phyloP scores from a whole-genome alignment of 805 yeast genomes.

The Cyberlindnera amylophila region DNA sequence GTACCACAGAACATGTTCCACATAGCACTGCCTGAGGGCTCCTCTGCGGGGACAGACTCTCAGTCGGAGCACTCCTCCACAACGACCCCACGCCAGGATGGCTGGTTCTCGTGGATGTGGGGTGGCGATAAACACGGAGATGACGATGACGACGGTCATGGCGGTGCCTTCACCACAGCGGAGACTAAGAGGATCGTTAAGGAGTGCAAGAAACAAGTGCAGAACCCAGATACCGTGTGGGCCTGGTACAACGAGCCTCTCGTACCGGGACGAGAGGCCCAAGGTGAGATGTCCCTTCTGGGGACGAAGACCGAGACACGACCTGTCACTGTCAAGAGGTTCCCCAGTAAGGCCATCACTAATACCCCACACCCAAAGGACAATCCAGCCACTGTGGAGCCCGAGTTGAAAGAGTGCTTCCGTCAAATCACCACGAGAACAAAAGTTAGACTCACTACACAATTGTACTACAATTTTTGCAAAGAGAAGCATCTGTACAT shows the following conservation, averaged over 20 bases:
- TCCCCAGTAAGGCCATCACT: slow-evolving; percentile 10
- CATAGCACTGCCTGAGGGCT: slow-evolving; percentile 2
- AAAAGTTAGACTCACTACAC: slow-evolving; percentile 32
- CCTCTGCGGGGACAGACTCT: slow-evolving; percentile 1
- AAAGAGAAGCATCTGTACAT: slow-evolving; percentile 36
- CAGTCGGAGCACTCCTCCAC: slow-evolving; percentile 6
- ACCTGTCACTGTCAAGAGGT: slow-evolving; percentile 20
- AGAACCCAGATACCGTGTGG: slow-evolving; percentile 22
- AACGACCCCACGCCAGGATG: slow-evolving; percentile 3
- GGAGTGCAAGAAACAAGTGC: slow-evolving; percentile 20
- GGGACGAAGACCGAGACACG: slow-evolving; percentile 22
- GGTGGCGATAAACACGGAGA: slow-evolving; percentile 3
- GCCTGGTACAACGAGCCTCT: slow-evolving; percentile 24
- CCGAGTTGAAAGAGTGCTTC: slow-evolving; percentile 22
- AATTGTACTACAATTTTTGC: slow-evolving; percentile 35
- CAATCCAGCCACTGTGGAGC: slow-evolving; percentile 13
- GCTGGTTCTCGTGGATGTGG: slow-evolving; percentile 21
- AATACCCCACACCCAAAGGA: not conserved
- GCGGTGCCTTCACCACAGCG: slow-evolving; percentile 10
- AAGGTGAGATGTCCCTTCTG: slow-evolving; percentile 23
- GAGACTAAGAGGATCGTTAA: slow-evolving; percentile 20
- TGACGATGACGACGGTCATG: slow-evolving; percentile 13
- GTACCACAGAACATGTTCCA: slow-evolving; percentile 6
- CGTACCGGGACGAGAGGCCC: slow-evolving; percentile 2
- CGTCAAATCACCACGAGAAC: slow-evolving; percentile 33